Conservation (phyloP, 1,139 yeast genomes). For the Chernovozyma sophiae-reginae region DNA sequence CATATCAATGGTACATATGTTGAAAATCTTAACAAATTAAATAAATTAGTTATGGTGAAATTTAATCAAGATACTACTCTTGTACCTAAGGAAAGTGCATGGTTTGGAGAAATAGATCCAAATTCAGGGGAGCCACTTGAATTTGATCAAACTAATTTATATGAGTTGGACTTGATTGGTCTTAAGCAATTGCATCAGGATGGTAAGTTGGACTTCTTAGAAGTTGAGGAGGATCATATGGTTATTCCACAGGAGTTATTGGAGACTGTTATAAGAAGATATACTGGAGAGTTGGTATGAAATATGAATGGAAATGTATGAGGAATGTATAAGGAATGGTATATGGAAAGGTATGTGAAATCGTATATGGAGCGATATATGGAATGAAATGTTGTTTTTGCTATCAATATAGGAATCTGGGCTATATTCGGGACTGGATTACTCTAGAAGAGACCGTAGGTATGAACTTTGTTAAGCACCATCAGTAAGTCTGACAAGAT, state of each 20-base stretch:
- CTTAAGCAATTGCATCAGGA: constrained; percentile 42
- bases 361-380: too few species aligned
- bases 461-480: too few species aligned
- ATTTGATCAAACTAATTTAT: constrained; percentile 48
- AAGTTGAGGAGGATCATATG: constrained; percentile 67
- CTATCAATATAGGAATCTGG: too few species aligned
- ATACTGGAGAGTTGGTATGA: constrained; percentile 22
- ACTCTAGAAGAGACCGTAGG: too few species aligned
- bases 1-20: constrained; percentile 30
- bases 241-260: constrained; percentile 49
- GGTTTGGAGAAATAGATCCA: constrained; percentile 56
- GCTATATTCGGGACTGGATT: too few species aligned
- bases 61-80: constrained; percentile 63
- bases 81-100: constrained; percentile 70
- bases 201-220: constrained; percentile 43
- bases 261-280: constrained; percentile 31
- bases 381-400: too few species aligned
- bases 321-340: too few species aligned
- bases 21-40: constrained; percentile 38
- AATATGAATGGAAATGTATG: constrained; percentile 6
- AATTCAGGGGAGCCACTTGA: constrained; percentile 39
- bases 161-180: constrained; percentile 56
- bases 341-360: too few species aligned
- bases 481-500: too few species aligned
- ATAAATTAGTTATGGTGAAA: constrained; percentile 54